Evolutionary conservation across 306 rosid species (phyloP).

Genomic region (Rosa lucieae): DNA sequence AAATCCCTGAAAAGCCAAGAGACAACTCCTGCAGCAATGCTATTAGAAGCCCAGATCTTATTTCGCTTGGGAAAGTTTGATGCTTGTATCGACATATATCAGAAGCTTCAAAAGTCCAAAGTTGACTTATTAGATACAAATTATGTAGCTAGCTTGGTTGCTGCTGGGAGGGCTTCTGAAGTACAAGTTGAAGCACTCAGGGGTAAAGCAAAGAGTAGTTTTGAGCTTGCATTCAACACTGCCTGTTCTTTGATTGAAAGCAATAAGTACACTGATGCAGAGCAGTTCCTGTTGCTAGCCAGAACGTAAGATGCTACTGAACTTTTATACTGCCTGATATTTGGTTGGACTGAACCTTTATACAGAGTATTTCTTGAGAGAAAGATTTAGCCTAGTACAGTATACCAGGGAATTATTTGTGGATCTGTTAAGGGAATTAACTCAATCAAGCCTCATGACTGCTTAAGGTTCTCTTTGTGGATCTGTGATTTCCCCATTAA

Average conservation of each 20-base stretch:
- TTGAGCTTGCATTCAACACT: slow-evolving; percentile 90
- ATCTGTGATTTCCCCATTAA: background rate
- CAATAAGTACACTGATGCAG: slow-evolving; percentile 77
- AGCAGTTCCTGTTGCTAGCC: slow-evolving; percentile 78
- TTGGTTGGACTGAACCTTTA: background rate
- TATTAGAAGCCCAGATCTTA: slow-evolving; percentile 87
- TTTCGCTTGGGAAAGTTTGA: slow-evolving; percentile 87
- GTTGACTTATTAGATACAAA: slow-evolving; percentile 80
- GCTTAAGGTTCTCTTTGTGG: background rate
- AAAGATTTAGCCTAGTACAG: background rate
- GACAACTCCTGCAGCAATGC: slow-evolving; percentile 54
- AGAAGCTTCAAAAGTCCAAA: slow-evolving; percentile 80
- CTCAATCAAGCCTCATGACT: background rate
- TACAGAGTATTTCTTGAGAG: background rate
- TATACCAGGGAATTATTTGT: background rate
- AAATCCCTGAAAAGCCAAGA: slow-evolving; percentile 60
- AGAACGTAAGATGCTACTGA: slow-evolving; percentile 56
- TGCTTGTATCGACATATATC: slow-evolving; percentile 85
- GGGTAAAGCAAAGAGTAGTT: slow-evolving; percentile 80
- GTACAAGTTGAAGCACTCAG: slow-evolving; percentile 80
- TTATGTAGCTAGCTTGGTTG: slow-evolving; percentile 73
- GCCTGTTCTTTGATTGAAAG: slow-evolving; percentile 82
- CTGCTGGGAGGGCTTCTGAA: slow-evolving; percentile 83
- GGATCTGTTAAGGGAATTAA: background rate
- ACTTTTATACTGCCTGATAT: background rate